phyloP scores from a whole-genome alignment of 805 yeast species.

The Dipodascus geniculatus region DNA sequence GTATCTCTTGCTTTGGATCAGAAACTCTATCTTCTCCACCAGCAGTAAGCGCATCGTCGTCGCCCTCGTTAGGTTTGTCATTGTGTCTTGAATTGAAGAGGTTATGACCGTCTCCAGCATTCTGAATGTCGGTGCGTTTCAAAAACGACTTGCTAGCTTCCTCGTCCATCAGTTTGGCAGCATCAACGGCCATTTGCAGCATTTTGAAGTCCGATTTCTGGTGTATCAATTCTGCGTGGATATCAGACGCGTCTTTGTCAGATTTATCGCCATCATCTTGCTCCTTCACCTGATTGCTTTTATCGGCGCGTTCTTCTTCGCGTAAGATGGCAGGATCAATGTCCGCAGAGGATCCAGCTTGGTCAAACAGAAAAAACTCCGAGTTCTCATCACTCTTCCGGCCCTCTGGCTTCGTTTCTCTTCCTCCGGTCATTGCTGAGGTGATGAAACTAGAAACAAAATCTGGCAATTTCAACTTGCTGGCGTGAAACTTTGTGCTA shows the following conservation, averaged over 20 bases:
- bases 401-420: neutral
- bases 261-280: neutral
- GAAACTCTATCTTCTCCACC: neutral
- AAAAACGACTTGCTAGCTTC: slow-evolving; percentile 1
- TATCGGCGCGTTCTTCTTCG: slow-evolving; percentile 17
- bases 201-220: slow-evolving; percentile 8
- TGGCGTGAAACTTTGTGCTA: neutral
- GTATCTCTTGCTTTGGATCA: neutral
- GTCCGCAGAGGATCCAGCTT: slow-evolving; percentile 7
- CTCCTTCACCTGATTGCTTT: slow-evolving; percentile 6
- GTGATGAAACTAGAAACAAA: neutral
- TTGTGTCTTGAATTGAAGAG: neutral
- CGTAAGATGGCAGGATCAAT: slow-evolving; percentile 26
- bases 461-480: neutral
- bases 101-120: neutral
- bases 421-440: slow-evolving; percentile 1
- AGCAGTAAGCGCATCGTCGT: neutral
- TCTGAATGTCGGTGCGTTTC: slow-evolving; percentile 5
- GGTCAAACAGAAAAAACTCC: slow-evolving; percentile 5
- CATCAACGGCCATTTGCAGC: slow-evolving; percentile 11
- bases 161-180: neutral
- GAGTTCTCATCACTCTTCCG: neutral
- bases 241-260: slow-evolving; percentile 2
- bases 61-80: neutral
- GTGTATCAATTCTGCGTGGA: neutral